Evolutionary conservation across 73 alveolate genomes (phyloP).

Genomic region (Tetrahymena elliotti): DNA sequence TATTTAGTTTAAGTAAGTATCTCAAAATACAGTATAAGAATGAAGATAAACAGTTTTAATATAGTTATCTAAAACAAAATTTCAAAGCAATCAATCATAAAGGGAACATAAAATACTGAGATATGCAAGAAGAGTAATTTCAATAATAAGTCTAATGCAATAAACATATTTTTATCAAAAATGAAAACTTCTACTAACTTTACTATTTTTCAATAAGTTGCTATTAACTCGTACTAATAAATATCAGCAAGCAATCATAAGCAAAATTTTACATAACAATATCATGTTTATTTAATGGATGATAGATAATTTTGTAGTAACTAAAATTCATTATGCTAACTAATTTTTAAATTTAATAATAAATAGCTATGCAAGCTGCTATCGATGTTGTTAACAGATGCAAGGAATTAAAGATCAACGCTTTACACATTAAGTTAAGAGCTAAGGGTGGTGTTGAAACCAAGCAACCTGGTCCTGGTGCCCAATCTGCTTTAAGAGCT

Average conservation of each 20-base stretch:
- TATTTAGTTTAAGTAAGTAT: neutral
- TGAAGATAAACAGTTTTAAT: neutral
- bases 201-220: neutral
- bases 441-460: constrained; percentile 97
- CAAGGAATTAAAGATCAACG: constrained; percentile 85
- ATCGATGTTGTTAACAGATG: constrained; percentile 88
- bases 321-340: neutral
- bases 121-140: neutral
- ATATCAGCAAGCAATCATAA: neutral
- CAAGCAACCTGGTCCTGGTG: constrained; percentile 95
- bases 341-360: neutral
- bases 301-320: neutral
- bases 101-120: neutral
- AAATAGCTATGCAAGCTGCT: constrained; percentile 95
- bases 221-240: neutral
- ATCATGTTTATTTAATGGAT: neutral
- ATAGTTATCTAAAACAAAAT: neutral
- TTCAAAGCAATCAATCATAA: neutral
- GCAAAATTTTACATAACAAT: too few relatives aligned
- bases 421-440: constrained; percentile 95
- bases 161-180: neutral
- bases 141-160: neutral
- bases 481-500: constrained; percentile 99
- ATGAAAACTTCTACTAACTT: neutral
- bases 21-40: neutral